These are phyloP conservation scores for Cordyceps sp. DNA, from an alignment of 2,329 filamentous ascomycete genomes.

Conservation along the genomic window DNA sequence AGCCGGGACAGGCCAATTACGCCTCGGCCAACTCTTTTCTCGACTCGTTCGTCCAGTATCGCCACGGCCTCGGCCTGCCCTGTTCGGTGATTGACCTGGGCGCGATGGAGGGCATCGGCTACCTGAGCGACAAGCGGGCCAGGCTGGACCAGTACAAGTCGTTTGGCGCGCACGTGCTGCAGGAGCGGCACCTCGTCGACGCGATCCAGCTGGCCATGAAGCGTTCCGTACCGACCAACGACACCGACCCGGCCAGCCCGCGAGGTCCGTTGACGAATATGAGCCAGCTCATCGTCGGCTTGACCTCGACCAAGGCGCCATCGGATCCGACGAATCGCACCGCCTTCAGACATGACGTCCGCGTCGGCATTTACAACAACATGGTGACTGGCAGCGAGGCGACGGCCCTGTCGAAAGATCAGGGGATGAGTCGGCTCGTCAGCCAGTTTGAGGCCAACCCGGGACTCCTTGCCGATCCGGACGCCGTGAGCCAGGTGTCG, in stretches of 20 bases:
- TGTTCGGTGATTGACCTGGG: slow-evolving; percentile 4
- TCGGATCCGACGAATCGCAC: slow-evolving; percentile 3
- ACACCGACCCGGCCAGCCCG: background rate
- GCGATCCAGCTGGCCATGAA: slow-evolving; percentile 2
- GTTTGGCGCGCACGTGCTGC: slow-evolving; percentile 2
- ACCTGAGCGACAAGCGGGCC: slow-evolving; percentile 1
- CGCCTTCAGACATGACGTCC: slow-evolving; percentile 4
- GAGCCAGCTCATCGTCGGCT: slow-evolving; percentile 3
- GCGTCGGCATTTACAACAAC: slow-evolving; percentile 2
- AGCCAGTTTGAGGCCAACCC: slow-evolving; percentile 2
- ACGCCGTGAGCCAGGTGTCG: slow-evolving; percentile 1
- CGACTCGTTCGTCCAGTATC: slow-evolving; percentile 9
- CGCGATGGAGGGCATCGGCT: slow-evolving; percentile 1
- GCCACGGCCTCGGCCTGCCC: slow-evolving; percentile 3
- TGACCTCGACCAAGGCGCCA: slow-evolving; percentile 3
- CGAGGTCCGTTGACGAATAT: background rate
- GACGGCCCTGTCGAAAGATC: slow-evolving; percentile 1
- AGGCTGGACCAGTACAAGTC: slow-evolving; percentile 3
- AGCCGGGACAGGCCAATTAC: slow-evolving; percentile 13
- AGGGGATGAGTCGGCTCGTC: slow-evolving; percentile 4
- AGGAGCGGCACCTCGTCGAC: slow-evolving; percentile 4
- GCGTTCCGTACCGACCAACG: background rate
- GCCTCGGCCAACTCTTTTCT: slow-evolving; percentile 15
- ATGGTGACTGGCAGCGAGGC: background rate
- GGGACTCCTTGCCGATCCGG: slow-evolving; percentile 1